Base-by-base conservation (phyloP, 208 protist genomes). In the Leishmania gerbilli region DNA sequence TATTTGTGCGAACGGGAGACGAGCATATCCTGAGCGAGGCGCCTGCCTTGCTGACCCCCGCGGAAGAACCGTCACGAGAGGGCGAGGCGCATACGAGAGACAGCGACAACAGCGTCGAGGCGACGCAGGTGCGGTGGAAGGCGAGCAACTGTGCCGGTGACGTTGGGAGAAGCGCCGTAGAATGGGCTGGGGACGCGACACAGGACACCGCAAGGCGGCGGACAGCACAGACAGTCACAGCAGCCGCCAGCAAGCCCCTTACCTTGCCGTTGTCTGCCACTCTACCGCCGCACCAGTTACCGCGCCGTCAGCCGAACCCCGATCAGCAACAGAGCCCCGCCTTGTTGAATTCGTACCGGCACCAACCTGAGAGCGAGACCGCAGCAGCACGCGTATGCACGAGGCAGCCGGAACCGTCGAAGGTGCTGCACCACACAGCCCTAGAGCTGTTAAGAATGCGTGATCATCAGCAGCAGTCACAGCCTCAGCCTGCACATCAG, bases 1-100 rank as follows among this genome's bases (percentile, higher is more conserved):
- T 86, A 21, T 81, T 88, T 60, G 85, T 86, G 49, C 85, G 79
- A 27, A 84, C 82, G 0, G 85, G 85, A 21, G 37, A 81, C 4
- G 85, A 88, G 79, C 1, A 40, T 13, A 34, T 79, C 3, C 76
- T 88, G 74, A 75, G 77, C 31, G 74, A 24, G 24, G 5, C 65
- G 1, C 62, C 77, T 3, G 51, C 47, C n/a, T 19, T 53, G 45
- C 69, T 40, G 15, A 1, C 56, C 27, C 71, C 47, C 27, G 27
- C 69, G 1, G 31, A 51, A 62, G 60, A 9, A 34, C 42, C 40
- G 42, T 15, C 68, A 72, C 42, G 9, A 53, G 69, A 74, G 27
- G 69, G 51, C 19, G 24, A 53, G 42, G 21, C 21, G 68, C 68
- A 53, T 51, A 19, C 24, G 42, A 11, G 24, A 72, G 24, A 47